These are phyloP conservation scores for Globisporangium lucens DNA, from an alignment of 352 stramenopile species.

Conservation along the genomic window DNA sequence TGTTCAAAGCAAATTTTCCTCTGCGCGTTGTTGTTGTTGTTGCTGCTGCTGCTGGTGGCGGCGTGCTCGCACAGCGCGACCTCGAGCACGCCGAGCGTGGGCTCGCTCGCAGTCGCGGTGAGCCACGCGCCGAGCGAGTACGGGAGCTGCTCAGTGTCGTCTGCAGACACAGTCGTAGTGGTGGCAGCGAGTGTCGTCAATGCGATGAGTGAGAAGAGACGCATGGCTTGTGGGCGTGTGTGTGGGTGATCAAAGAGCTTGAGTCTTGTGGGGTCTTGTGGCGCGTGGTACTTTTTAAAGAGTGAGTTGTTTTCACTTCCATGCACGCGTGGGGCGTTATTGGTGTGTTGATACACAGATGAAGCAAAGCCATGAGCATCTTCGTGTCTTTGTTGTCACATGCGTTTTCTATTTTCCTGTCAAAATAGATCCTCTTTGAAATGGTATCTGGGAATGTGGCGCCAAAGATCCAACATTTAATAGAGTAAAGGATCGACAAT, in stretches of 20 bases:
- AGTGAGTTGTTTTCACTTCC: background rate
- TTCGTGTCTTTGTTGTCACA: background rate
- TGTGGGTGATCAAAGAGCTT: background rate
- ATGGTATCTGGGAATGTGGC: background rate
- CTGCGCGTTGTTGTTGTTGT: background rate
- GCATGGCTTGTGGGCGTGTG: background rate
- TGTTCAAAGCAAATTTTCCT: constrained; percentile 39
- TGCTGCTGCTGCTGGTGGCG: background rate
- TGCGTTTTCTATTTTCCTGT: background rate
- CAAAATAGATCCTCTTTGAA: background rate
- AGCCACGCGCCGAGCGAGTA: constrained; percentile 38
- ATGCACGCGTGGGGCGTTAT: background rate
- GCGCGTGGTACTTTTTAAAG: background rate
- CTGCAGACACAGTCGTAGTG: background rate
- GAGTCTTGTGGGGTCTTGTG: background rate
- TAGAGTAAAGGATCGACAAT: no score
- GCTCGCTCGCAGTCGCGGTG: constrained; percentile 26
- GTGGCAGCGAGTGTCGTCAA: background rate
- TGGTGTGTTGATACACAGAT: constrained; percentile 1
- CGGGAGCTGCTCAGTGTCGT: background rate
- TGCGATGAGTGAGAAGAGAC: background rate
- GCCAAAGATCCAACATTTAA: background rate
- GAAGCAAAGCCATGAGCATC: background rate
- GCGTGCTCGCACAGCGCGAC: constrained; percentile 29
- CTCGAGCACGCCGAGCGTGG: constrained; percentile 31